These are phyloP conservation scores for Yarrowia osloensis DNA, from an alignment of 805 yeast species.

Conservation along the genomic window DNA sequence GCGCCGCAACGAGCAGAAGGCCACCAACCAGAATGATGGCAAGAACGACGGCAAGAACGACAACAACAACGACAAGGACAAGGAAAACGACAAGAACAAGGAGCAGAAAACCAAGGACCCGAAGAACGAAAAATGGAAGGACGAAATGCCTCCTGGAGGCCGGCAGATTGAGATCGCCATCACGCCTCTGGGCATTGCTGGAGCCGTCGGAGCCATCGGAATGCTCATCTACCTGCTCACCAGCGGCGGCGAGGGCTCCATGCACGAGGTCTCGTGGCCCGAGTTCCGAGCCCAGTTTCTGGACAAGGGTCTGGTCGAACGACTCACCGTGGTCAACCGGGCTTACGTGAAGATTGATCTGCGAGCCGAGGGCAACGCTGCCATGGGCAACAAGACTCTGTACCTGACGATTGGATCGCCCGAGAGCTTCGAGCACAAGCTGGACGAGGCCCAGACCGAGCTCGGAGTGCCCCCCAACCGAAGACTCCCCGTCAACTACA, in stretches of 20 bases:
- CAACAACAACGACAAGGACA: slow-evolving; percentile 5
- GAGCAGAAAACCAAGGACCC: not conserved
- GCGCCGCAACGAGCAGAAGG: not conserved
- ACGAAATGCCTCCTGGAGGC: slow-evolving; percentile 26
- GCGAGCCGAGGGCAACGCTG: slow-evolving; percentile 53
- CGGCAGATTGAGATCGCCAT: slow-evolving; percentile 25
- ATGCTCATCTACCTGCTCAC: slow-evolving; percentile 21
- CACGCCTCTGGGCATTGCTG: slow-evolving; percentile 27
- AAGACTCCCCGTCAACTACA: slow-evolving; percentile 75
- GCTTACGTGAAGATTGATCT: slow-evolving; percentile 52
- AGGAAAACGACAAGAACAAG: not conserved
- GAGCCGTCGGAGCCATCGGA: not conserved
- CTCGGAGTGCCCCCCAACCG: slow-evolving; percentile 67
- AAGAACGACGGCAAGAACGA: not conserved
- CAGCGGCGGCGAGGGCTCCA: slow-evolving; percentile 20
- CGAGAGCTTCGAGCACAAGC: slow-evolving; percentile 79
- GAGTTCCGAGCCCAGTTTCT: slow-evolving; percentile 80
- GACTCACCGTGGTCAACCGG: slow-evolving; percentile 71
- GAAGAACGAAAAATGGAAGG: slow-evolving; percentile 24
- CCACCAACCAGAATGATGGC: not conserved
- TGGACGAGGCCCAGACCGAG: slow-evolving; percentile 70
- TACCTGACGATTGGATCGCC: slow-evolving; percentile 87
- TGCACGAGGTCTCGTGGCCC: slow-evolving; percentile 60
- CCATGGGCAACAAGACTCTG: slow-evolving; percentile 49
- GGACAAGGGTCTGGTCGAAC: slow-evolving; percentile 75